These are phyloP conservation scores for Auriscalpium vulgare DNA, from an alignment of 768 basidiomycete genomes.

Conservation along the genomic window DNA sequence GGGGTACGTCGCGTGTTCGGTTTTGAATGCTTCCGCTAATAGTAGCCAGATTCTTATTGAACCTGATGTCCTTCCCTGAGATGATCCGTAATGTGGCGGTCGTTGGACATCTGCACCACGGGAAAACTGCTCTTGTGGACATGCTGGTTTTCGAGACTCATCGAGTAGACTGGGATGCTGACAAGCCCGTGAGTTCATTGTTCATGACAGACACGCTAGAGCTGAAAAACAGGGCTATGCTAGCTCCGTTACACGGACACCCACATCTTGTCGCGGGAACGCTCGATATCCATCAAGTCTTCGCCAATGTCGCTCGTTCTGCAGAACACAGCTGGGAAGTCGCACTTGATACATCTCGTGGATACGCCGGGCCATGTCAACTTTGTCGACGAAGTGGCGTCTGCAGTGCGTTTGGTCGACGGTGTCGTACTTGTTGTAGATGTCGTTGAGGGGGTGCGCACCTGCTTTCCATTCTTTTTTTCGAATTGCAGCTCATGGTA, in stretches of 20 bases:
- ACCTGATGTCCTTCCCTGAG: constrained; percentile 84
- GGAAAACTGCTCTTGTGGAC: constrained; percentile 94
- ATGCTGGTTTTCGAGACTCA: constrained; percentile 98
- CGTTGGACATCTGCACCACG: constrained; percentile 95
- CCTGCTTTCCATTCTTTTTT: too few relatives aligned
- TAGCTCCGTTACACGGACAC: constrained; percentile 96
- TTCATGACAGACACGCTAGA: constrained; percentile 14
- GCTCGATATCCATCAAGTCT: constrained; percentile 93
- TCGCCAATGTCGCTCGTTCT: constrained; percentile 93
- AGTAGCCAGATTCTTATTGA: constrained; percentile 71
- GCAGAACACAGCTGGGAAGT: constrained; percentile 80
- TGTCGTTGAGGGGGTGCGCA: constrained; percentile 86
- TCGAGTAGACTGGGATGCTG: constrained; percentile 89
- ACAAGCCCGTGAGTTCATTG: constrained; percentile 56
- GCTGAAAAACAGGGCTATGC: background rate
- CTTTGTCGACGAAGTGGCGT: constrained; percentile 96
- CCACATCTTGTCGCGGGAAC: constrained; percentile 79
- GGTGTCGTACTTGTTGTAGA: constrained; percentile 93
- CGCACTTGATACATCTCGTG: constrained; percentile 86
- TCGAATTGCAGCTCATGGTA: too few relatives aligned
- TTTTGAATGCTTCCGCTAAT: background rate
- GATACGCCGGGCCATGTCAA: constrained; percentile 99
- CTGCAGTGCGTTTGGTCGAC: constrained; percentile 78
- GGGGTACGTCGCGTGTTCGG: constrained; percentile 46
- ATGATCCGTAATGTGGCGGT: constrained; percentile 96